Conservation (phyloP, 2,329 filamentous ascomycete species). For the Paraphoma sp. region DNA sequence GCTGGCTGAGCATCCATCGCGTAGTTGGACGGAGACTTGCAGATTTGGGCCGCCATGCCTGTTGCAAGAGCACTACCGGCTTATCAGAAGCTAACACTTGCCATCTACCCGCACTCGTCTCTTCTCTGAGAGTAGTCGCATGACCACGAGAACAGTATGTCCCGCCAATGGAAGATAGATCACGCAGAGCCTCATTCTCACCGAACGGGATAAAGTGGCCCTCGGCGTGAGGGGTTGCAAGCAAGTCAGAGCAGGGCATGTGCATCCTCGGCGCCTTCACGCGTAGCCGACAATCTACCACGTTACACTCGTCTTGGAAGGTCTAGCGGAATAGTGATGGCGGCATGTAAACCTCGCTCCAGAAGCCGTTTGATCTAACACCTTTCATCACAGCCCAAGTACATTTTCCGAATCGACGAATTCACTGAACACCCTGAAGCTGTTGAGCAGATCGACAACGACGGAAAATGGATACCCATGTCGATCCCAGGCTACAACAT, state of each 20-base stretch:
- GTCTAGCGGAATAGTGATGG: constrained; percentile 17
- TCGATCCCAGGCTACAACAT: no score
- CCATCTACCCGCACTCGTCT: constrained; percentile 16
- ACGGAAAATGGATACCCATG: no score
- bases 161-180: neutral
- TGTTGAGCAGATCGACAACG: no score
- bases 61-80: constrained; percentile 23
- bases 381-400: no score
- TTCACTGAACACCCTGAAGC: no score
- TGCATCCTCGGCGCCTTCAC: constrained; percentile 12
- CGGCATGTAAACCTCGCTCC: no score
- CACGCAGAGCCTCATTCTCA: constrained; percentile 43
- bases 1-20: constrained; percentile 24
- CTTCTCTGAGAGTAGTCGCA: constrained; percentile 27
- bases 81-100: constrained; percentile 40
- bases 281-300: constrained; percentile 3
- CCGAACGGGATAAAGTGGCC: constrained; percentile 34
- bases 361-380: no score
- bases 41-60: constrained; percentile 31
- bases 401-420: no score
- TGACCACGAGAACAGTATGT: constrained; percentile 29
- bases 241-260: constrained; percentile 11
- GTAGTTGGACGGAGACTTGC: constrained; percentile 34
- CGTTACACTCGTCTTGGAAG: neutral
- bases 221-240: constrained; percentile 13